Evolutionary conservation across 2,329 filamentous ascomycete species (phyloP).

Genomic region (Exserohilum rostratum): DNA sequence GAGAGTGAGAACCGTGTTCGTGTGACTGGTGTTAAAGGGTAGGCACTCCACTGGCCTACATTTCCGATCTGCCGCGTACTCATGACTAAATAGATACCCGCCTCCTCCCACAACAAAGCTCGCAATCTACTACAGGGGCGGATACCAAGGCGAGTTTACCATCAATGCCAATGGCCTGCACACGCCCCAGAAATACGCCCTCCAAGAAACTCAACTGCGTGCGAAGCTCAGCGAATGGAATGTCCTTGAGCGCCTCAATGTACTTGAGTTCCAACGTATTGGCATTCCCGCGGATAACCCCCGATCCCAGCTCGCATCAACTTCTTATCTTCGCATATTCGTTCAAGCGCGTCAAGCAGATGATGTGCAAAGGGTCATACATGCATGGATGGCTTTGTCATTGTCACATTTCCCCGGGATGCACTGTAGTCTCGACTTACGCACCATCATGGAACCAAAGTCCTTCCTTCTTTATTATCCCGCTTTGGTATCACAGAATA

Average conservation of each 20-base stretch:
- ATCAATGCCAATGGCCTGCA: slow-evolving; percentile 49
- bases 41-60: not conserved
- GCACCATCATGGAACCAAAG: slow-evolving; percentile 37
- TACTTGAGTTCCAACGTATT: slow-evolving; percentile 63
- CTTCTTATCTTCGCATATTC: too few relatives aligned
- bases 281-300: too few relatives aligned
- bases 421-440: slow-evolving; percentile 38
- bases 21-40: not conserved
- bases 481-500: slow-evolving; percentile 33
- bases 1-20: slow-evolving; percentile 45
- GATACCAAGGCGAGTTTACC: slow-evolving; percentile 49
- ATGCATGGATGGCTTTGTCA: too few relatives aligned
- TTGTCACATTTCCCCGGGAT: slow-evolving; percentile 43
- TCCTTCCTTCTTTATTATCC: slow-evolving; percentile 44
- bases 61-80: slow-evolving; percentile 49
- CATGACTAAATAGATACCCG: slow-evolving; percentile 46
- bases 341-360: too few relatives aligned
- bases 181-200: slow-evolving; percentile 57
- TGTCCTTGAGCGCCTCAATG: slow-evolving; percentile 57
- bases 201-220: too few relatives aligned
- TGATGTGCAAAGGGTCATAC: too few relatives aligned
- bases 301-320: too few relatives aligned
- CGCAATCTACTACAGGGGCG: slow-evolving; percentile 47
- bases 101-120: slow-evolving; percentile 52
- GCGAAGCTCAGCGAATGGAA: too few relatives aligned